These are phyloP conservation scores for Xylariaceae sp. DNA, from an alignment of 2,329 filamentous ascomycete species.

Conservation along the genomic window DNA sequence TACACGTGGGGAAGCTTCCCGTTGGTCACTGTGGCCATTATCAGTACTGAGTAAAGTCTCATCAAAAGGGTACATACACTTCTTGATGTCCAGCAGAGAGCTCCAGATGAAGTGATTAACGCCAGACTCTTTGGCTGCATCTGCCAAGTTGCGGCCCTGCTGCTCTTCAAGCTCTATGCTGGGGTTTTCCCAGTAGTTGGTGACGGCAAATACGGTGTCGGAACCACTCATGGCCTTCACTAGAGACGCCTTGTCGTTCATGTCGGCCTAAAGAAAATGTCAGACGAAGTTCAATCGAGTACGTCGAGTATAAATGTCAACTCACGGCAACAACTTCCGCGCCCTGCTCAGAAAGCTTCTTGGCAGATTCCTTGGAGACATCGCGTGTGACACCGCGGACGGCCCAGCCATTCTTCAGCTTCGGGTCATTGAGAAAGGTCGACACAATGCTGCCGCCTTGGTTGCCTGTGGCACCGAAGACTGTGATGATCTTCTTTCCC, in stretches of 20 bases:
- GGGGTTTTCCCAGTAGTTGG: slow-evolving; percentile 46
- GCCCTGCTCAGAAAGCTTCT: slow-evolving; percentile 18
- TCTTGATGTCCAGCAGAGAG: slow-evolving; percentile 35
- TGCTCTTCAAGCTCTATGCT: slow-evolving; percentile 35
- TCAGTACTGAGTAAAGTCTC: background rate
- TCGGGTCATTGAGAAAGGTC: slow-evolving; percentile 33
- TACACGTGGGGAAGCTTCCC: slow-evolving; percentile 37
- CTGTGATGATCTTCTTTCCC: slow-evolving; percentile 42
- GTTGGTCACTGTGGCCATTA: slow-evolving; percentile 28
- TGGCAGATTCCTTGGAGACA: slow-evolving; percentile 35
- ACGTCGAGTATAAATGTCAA: slow-evolving; percentile 1
- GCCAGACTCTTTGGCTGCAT: slow-evolving; percentile 39
- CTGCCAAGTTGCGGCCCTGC: slow-evolving; percentile 45
- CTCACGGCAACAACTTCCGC: slow-evolving; percentile 44
- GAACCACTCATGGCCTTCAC: slow-evolving; percentile 40
- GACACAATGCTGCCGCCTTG: slow-evolving; percentile 55
- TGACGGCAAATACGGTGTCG: slow-evolving; percentile 47
- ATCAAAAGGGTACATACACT: slow-evolving; percentile 27
- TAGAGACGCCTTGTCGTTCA: slow-evolving; percentile 42
- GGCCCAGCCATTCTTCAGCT: slow-evolving; percentile 41
- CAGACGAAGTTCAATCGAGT: background rate
- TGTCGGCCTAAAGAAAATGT: slow-evolving; percentile 36
- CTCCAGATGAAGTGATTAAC: slow-evolving; percentile 42
- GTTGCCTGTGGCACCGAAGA: slow-evolving; percentile 57
- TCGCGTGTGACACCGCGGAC: slow-evolving; percentile 55